These are phyloP conservation scores for Aspergillus hortae DNA, from an alignment of 2,329 filamentous ascomycete species.

Conservation along the genomic window DNA sequence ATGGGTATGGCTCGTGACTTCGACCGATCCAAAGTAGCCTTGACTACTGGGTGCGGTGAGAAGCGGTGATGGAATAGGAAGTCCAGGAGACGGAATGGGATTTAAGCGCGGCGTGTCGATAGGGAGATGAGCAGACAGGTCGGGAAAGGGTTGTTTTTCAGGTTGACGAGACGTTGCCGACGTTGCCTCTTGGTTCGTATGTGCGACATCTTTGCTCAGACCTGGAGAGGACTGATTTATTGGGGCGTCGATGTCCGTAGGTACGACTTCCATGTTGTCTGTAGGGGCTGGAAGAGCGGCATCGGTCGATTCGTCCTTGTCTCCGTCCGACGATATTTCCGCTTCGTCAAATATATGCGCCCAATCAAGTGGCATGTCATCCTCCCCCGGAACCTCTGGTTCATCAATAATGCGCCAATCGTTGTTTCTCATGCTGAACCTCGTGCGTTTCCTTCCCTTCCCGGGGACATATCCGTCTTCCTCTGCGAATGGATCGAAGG, in stretches of 20 bases:
- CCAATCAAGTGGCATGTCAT: constrained; percentile 30
- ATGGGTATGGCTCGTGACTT: constrained; percentile 12
- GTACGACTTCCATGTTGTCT: too few relatives aligned
- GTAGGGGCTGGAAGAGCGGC: too few relatives aligned
- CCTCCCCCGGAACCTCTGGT: constrained; percentile 65
- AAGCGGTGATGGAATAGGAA: constrained; percentile 40
- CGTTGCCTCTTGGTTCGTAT: constrained; percentile 1
- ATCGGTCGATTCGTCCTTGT: too few relatives aligned
- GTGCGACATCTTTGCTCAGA: constrained; percentile 3
- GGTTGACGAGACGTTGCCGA: constrained; percentile 9
- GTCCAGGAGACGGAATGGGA: constrained; percentile 37
- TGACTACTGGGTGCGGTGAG: constrained; percentile 22
- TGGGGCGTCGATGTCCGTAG: neutral
- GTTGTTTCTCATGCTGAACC: constrained; percentile 63
- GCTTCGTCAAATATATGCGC: constrained; percentile 25
- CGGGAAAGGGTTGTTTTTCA: neutral
- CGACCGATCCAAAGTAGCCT: constrained; percentile 30
- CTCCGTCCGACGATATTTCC: constrained; percentile 4
- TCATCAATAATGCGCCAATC: constrained; percentile 72
- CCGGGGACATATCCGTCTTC: constrained; percentile 61
- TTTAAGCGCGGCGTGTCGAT: constrained; percentile 36
- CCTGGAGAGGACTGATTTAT: constrained; percentile 13
- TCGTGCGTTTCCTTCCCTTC: constrained; percentile 65
- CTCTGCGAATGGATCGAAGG: constrained; percentile 64
- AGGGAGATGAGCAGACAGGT: constrained; percentile 16